Base-by-base conservation (phyloP, 2,329 filamentous ascomycete genomes). In the Aspergillus sp. region DNA sequence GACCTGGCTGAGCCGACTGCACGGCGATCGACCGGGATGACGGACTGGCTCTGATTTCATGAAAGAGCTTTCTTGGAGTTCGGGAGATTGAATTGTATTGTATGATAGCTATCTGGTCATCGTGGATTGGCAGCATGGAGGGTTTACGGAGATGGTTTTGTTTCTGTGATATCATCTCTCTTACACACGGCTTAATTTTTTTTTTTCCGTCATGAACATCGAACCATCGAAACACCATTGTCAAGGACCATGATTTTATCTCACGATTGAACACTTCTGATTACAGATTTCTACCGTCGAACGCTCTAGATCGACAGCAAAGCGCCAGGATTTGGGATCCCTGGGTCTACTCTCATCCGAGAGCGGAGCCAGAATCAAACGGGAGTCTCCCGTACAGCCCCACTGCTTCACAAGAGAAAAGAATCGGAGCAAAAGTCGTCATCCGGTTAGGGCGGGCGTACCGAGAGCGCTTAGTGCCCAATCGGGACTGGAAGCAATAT, bases 41-140 rank as follows among this genome's bases (percentile, higher is more conserved):
- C 49, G 50, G 53, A 53, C 46, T 55, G 14, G 14, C 48, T 60
- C 43, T 56, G 53, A 56, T 54, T 61, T 55, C 46, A 58, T 54
- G 61, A 48, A 46, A 45, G 47, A 53, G 47, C 56, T 49, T 42
- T 56, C 64, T 64, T 64, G 67, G 65, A 67, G 66, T 70, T 68
- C 46, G 55, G 59, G 59, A 54, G 49, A 67, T 64, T 65, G 53
- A 38, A 38, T 38, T n/a, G 50, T 54, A 69, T 59, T 63, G 59
- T 63, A 63, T 57, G 66, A 71, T 71, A 71, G 64, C 61, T 60
- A 62, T 56, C 59, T 57, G 60, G 56, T 60, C 56, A 57, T 50
- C 46, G 45, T 41, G 49, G 49, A 53, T 48, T 59, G 57, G 55
- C 50, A 48, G 54, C 55, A 59, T 58, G 59, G 59, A 52, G 40